Evolutionary conservation across 192 early-diverging fungal species (phyloP), one percentile per base, ranked within the genome.

Genomic region (Rhizoclosmatium sp.): DNA sequence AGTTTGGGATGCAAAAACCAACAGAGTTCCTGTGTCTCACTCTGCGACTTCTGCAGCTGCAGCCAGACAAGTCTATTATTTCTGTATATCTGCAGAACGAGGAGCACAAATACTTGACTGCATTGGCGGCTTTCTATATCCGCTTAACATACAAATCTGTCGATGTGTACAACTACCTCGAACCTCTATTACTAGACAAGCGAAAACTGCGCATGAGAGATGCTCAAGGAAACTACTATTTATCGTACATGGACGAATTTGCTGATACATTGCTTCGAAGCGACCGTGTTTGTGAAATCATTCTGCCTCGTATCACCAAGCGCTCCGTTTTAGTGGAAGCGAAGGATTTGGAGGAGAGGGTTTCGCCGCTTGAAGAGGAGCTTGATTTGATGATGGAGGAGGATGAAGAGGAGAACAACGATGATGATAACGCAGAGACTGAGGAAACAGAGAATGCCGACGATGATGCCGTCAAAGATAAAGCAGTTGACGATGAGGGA

Each of bases 21-120:
- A 96, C 94, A 40, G 93, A 95, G 70, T 99, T 99, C 79, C 80
- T 98, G 21, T 98, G 96, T 75, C 86, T 98, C 2, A 81, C 88
- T 1, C 86, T 98, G 16, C 98, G 98, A 79, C 83, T 98, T 66
- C 86, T 99, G 10, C 96, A 98, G 80, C 84, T 99, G 12, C 96
- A 98, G 80, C 98, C 98, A 21, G 92, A 95, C 51, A 88, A 91
- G 44, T 90, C 94, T 23, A 99, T 98, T 85, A 80, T 97, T 0
- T 81, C 93, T 71, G 92, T 93, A 62, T 95, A 94, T 48, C 89
- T 99, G 19, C 87, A 89, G 47, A 88, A 96, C 61, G 88, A 93
- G 65, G 93, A 96, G 51, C 94, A 92, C 81, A 96, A 95, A 87
- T 96, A 99, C 82, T 78, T 99, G 31, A 91, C 94, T 40, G 98